These are phyloP conservation scores for Geranium brycei DNA, from an alignment of 345 rosid species.

Conservation along the genomic window DNA sequence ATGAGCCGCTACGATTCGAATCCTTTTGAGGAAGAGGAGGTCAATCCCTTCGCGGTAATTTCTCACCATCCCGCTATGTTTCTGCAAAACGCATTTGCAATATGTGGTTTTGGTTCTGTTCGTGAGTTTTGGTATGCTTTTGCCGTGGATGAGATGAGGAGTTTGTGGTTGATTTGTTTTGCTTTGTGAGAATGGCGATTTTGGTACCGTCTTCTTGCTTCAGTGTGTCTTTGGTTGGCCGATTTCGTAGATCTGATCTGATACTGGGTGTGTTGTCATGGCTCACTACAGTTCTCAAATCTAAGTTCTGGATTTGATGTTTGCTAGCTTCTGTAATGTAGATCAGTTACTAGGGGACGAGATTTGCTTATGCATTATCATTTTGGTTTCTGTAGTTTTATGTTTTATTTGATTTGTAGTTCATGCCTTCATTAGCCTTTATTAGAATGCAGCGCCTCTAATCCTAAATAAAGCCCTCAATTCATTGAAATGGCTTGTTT, in stretches of 20 bases:
- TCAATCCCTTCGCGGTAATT: slow-evolving; percentile 88
- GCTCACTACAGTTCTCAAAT: background rate
- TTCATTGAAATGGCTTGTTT: no score
- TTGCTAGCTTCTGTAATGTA: background rate
- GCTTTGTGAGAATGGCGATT: background rate
- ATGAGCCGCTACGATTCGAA: slow-evolving; percentile 69
- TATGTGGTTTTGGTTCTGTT: background rate
- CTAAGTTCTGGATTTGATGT: background rate
- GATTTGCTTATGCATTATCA: no score
- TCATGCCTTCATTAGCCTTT: no score
- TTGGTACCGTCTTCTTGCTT: background rate
- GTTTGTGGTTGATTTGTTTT: background rate
- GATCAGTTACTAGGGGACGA: no score
- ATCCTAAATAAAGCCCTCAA: no score
- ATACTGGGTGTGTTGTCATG: background rate
- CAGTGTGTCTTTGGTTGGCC: background rate
- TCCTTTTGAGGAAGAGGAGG: slow-evolving; percentile 77
- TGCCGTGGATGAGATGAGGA: background rate
- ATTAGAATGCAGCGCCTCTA: background rate
- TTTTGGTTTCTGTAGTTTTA: no score
- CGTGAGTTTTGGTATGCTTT: background rate
- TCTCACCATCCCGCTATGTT: background rate
- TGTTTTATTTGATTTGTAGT: no score
- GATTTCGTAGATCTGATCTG: background rate
- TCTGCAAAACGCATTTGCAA: background rate